Percentiles rank a stretch among this genome's conserved stretches.
These are phyloP conservation scores for Backusella luteola DNA, from an alignment of 192 early-diverging fungal species.

Conservation along the genomic window DNA sequence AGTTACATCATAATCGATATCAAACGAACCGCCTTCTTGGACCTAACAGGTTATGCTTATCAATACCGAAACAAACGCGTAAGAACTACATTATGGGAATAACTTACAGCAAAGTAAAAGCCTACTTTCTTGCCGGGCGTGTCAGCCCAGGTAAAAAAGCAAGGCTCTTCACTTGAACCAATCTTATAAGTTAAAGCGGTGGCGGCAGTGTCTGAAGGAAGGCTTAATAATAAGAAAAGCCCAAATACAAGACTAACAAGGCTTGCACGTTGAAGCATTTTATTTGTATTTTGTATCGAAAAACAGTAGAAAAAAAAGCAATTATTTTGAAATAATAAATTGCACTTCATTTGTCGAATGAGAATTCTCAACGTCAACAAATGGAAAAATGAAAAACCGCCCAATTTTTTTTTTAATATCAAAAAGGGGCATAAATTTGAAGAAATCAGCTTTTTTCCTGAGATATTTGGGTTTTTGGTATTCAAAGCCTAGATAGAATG, in stretches of 20 bases:
- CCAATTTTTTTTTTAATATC: background rate
- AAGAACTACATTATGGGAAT: background rate
- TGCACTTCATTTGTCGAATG: background rate
- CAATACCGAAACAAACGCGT: background rate
- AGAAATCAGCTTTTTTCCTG: too few species aligned
- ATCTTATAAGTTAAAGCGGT: constrained; percentile 79
- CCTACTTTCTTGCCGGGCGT: constrained; percentile 83
- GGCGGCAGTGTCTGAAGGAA: background rate
- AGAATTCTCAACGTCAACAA: background rate
- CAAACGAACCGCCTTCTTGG: constrained; percentile 95
- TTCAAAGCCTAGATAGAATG: too few species aligned
- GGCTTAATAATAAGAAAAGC: background rate
- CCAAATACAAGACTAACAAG: background rate
- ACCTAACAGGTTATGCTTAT: constrained; percentile 52
- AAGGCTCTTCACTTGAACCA: constrained; percentile 88
- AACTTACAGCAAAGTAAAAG: constrained; percentile 95
- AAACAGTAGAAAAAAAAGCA: background rate
- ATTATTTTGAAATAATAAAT: background rate
- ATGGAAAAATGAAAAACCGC: background rate
- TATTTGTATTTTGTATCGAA: background rate
- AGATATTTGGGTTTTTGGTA: too few species aligned
- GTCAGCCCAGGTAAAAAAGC: constrained; percentile 82
- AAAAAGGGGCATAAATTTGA: background rate
- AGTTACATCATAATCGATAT: constrained; percentile 90
- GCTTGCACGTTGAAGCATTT: background rate